Evolutionary conservation across 345 rosid species (phyloP).

Genomic region (Citropsis articulata): DNA sequence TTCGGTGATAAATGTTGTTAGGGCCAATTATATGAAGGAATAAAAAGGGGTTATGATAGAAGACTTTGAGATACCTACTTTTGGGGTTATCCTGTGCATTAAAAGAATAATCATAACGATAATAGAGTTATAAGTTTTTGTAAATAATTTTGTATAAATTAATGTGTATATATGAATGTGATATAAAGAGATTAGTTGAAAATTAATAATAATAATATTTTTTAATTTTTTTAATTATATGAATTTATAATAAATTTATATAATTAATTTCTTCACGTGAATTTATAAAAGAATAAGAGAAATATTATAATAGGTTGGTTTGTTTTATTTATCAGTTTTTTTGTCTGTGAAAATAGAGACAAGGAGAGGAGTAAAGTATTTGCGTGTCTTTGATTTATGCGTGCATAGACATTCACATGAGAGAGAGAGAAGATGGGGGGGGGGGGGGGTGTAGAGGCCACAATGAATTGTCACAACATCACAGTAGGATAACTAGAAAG

Average conservation of each 20-base stretch:
- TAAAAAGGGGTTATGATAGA: background rate
- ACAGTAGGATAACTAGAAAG: background rate
- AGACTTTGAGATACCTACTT: too few species aligned
- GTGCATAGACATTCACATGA: too few species aligned
- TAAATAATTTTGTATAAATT: too few species aligned
- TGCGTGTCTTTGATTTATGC: too few species aligned
- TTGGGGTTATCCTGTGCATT: background rate
- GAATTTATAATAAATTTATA: too few species aligned
- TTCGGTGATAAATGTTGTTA: background rate
- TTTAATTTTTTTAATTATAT: too few species aligned
- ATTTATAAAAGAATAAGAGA: fast-evolving
- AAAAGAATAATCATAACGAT: background rate
- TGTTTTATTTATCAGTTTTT: background rate
- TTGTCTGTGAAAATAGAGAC: too few species aligned
- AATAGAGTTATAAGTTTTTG: fast-evolving
- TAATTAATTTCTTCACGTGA: fast-evolving
- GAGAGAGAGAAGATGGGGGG: too few species aligned
- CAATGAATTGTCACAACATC: background rate
- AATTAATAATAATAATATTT: too few species aligned
- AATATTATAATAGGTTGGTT: background rate
- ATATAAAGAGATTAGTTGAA: fast-evolving
- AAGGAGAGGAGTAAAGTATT: too few species aligned
- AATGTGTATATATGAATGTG: too few species aligned
- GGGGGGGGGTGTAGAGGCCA: background rate
- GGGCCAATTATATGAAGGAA: background rate